A percentile compares a stretch with the other conserved stretches of the same genome.
Evolutionary conservation across 495 filamentous ascomycete species (phyloP).

Genomic region (Hypoxylon fuscum): DNA sequence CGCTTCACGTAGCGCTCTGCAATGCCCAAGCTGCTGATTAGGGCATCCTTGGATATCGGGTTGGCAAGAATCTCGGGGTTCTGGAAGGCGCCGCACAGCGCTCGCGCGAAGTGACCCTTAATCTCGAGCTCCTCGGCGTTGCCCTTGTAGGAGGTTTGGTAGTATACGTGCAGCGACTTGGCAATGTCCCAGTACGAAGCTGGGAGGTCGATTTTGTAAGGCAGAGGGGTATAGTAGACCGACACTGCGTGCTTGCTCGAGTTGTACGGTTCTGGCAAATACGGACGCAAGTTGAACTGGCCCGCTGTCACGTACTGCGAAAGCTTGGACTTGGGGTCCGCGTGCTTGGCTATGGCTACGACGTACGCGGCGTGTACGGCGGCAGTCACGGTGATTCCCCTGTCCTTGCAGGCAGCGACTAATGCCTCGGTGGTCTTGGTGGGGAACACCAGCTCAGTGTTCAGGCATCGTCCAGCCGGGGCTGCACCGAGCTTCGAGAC

Average conservation of each 20-base stretch:
- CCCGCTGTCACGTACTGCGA: slow-evolving; percentile 30
- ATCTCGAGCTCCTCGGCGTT: slow-evolving; percentile 27
- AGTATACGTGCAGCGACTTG: slow-evolving; percentile 28
- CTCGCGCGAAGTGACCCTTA: slow-evolving; percentile 20
- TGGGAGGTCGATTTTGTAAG: slow-evolving; percentile 25
- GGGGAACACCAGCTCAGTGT: slow-evolving; percentile 25
- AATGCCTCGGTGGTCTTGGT: slow-evolving; percentile 19
- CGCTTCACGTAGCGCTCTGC: slow-evolving; percentile 22
- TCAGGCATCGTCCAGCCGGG: slow-evolving; percentile 18
- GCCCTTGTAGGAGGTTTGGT: slow-evolving; percentile 20
- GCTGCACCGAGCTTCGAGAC: slow-evolving; percentile 19
- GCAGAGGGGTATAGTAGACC: slow-evolving; percentile 27
- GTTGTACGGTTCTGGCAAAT: slow-evolving; percentile 31
- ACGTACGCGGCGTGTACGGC: slow-evolving; percentile 34
- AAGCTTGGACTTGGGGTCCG: slow-evolving; percentile 29
- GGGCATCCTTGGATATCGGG: slow-evolving; percentile 29
- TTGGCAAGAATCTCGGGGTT: slow-evolving; percentile 31
- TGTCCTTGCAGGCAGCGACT: slow-evolving; percentile 18
- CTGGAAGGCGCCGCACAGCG: slow-evolving; percentile 12
- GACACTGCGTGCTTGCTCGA: slow-evolving; percentile 25
- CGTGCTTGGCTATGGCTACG: slow-evolving; percentile 18
- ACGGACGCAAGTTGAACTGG: slow-evolving; percentile 34
- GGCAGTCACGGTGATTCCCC: slow-evolving; percentile 11
- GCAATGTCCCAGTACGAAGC: slow-evolving; percentile 24
- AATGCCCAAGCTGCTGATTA: slow-evolving; percentile 31